phyloP scores from a whole-genome alignment of 306 rosid genomes.

The Pyrus communis region DNA sequence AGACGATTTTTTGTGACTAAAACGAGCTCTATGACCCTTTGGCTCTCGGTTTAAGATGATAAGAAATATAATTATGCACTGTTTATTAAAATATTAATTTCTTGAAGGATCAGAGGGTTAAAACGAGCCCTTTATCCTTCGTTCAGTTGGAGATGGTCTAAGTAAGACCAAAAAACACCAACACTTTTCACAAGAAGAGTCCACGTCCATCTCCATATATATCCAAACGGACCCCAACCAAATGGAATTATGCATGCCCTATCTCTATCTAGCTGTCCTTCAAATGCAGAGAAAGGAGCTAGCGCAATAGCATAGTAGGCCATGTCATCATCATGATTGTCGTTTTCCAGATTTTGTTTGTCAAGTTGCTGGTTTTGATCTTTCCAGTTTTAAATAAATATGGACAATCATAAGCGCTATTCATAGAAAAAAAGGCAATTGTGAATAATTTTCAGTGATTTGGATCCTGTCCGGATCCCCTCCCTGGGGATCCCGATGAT shows the following conservation, averaged over 20 bases:
- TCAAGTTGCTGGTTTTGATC: background rate
- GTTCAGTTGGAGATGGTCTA: too few species aligned
- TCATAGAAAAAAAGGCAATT: background rate
- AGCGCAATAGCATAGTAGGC: background rate
- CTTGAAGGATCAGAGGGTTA: accelerated
- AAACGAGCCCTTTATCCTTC: accelerated
- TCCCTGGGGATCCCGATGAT: accelerated
- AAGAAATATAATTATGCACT: too few species aligned
- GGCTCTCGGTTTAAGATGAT: too few species aligned
- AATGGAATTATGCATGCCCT: background rate
- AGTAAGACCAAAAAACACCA: background rate
- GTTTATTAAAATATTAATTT: too few species aligned
- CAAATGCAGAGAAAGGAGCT: background rate
- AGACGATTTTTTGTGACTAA: too few species aligned
- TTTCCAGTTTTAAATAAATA: background rate
- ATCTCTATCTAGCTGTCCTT: background rate
- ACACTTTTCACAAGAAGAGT: background rate
- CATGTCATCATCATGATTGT: background rate
- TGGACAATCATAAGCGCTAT: background rate
- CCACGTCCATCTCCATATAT: background rate
- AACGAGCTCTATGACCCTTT: too few species aligned
- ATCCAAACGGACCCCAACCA: background rate
- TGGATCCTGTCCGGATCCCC: too few species aligned
- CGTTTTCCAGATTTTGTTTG: background rate
- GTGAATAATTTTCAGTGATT: background rate